Evolutionary conservation across 2,329 filamentous ascomycete genomes (phyloP).

Genomic region (Sporothrix curviconia): DNA sequence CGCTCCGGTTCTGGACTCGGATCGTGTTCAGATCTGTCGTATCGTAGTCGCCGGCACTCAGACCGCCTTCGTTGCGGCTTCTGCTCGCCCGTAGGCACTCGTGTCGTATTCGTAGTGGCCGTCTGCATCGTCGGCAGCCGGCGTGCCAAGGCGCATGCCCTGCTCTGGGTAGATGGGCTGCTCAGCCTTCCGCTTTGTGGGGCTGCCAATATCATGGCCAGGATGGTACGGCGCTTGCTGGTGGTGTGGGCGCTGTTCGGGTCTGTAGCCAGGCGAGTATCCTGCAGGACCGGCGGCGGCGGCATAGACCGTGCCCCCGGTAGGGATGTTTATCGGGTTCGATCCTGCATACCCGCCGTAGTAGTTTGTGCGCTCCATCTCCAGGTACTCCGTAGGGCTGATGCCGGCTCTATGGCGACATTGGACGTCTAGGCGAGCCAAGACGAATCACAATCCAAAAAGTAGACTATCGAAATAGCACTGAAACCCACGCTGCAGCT

Average conservation of each 20-base stretch:
- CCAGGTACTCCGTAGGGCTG: conserved; percentile 10
- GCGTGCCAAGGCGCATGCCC: conserved; percentile 6
- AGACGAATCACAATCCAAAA: not conserved
- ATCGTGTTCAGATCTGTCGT: not conserved
- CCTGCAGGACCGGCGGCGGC: conserved; percentile 7
- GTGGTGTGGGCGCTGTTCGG: not conserved
- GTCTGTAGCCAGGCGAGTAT: not conserved
- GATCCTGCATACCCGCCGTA: conserved; percentile 12
- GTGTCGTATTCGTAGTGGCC: conserved; percentile 18
- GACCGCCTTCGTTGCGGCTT: conserved; percentile 8
- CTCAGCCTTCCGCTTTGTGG: conserved; percentile 6
- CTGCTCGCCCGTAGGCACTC: conserved; percentile 1
- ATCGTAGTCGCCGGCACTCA: conserved; percentile 14
- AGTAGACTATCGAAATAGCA: not conserved
- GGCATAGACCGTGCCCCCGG: conserved; percentile 10
- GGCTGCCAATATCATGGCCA: conserved; percentile 1
- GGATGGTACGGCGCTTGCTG: not conserved
- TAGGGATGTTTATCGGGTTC: not conserved
- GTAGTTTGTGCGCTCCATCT: conserved; percentile 17
- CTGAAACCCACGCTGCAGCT: not conserved
- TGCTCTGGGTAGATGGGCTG: not conserved
- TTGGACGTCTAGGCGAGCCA: conserved; percentile 5
- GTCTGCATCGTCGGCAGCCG: conserved; percentile 9
- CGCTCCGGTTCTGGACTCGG: conserved; percentile 9
- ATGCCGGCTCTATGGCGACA: conserved; percentile 8